These are phyloP conservation scores for Fusarium sacchari DNA, from an alignment of 2,329 filamentous ascomycete genomes.

Conservation along the genomic window DNA sequence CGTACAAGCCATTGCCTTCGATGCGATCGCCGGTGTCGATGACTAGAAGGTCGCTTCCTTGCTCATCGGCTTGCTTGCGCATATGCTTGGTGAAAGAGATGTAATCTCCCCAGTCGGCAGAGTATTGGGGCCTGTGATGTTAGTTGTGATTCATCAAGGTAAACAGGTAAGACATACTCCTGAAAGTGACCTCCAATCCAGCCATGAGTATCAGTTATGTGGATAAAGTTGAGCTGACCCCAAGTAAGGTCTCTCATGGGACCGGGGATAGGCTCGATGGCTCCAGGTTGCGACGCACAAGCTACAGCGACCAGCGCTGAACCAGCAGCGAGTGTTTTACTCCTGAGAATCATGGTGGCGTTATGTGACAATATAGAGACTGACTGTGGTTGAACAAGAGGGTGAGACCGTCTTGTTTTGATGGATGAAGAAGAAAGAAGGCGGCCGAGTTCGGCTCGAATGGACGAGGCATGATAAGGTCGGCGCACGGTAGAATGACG, in stretches of 20 bases:
- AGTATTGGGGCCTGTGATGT: constrained; percentile 78
- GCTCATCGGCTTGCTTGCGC: constrained; percentile 78
- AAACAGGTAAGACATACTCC: constrained; percentile 66
- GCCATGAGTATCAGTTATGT: constrained; percentile 95
- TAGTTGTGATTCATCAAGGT: not conserved
- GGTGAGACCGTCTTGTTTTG: constrained; percentile 7
- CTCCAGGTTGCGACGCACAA: constrained; percentile 76
- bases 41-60: constrained; percentile 87
- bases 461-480: constrained; percentile 33
- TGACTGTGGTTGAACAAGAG: not conserved
- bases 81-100: constrained; percentile 90
- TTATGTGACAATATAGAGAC: not conserved
- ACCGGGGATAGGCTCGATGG: constrained; percentile 79
- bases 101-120: constrained; percentile 98
- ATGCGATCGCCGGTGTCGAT: constrained; percentile 94
- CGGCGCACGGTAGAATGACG: constrained; percentile 25
- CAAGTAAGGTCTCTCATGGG: constrained; percentile 87
- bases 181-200: constrained; percentile 95
- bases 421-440: constrained; percentile 18
- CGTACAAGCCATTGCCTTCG: constrained; percentile 95
- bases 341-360: constrained; percentile 42
- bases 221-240: constrained; percentile 97
- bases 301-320: constrained; percentile 51
- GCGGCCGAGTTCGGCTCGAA: constrained; percentile 20
- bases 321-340: constrained; percentile 36